These are phyloP conservation scores for Gnetum montanum DNA, from an alignment of 75 land plant species.

Conservation along the genomic window DNA sequence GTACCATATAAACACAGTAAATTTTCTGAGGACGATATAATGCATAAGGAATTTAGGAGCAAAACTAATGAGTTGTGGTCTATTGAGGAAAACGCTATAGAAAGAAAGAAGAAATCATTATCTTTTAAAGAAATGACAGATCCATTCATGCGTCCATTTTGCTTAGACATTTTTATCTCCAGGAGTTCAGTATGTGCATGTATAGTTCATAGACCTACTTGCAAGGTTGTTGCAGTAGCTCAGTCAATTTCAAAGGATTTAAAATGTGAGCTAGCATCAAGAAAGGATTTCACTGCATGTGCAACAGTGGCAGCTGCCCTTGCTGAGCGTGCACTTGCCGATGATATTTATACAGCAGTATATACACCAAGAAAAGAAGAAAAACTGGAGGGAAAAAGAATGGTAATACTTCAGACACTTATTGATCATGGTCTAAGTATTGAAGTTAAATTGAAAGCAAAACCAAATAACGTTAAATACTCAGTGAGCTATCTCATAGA, in stretches of 20 bases:
- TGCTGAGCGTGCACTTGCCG: constrained; percentile 77
- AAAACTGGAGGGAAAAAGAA: constrained; percentile 69
- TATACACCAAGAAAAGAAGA: constrained; percentile 86
- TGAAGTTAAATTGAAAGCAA: constrained; percentile 49
- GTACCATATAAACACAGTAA: neutral
- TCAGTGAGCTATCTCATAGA: too few species aligned
- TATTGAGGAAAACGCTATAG: constrained; percentile 1
- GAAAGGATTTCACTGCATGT: constrained; percentile 52
- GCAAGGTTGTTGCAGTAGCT: constrained; percentile 90
- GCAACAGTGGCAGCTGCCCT: constrained; percentile 62
- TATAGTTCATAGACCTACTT: constrained; percentile 68
- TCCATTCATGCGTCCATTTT: constrained; percentile 81
- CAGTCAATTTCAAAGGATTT: constrained; percentile 89
- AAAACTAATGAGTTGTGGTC: neutral
- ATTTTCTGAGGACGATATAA: neutral
- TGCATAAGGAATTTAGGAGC: neutral
- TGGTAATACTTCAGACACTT: constrained; percentile 66
- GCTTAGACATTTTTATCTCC: constrained; percentile 73
- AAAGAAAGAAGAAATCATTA: constrained; percentile 37
- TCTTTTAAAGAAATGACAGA: constrained; percentile 76
- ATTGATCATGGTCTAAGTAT: constrained; percentile 63
- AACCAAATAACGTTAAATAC: too few species aligned
- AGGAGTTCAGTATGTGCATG: constrained; percentile 71
- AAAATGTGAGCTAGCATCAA: constrained; percentile 51
- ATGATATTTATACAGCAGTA: constrained; percentile 72